Base-by-base conservation (phyloP, 495 filamentous ascomycete species). In the Schizothecium vesticola region DNA sequence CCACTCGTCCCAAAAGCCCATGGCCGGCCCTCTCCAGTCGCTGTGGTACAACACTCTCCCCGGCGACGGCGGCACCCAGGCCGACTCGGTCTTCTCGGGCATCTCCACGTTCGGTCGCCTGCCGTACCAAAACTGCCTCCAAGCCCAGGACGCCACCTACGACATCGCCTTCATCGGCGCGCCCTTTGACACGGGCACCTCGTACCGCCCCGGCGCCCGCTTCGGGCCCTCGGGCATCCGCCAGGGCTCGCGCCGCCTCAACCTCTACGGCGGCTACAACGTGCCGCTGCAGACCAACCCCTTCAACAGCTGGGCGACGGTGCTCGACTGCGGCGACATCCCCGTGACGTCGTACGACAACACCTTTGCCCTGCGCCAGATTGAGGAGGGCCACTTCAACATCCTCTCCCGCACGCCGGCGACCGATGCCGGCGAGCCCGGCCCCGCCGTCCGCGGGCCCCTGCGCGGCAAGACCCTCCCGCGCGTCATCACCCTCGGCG, bases 161-260 rank as follows among this genome's bases (percentile, higher is more conserved):
- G 92, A 96, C 74, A 92, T 96, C 67, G 92, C 86, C 28, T 87
- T 96, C 67, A 88, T 96, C 62, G 92, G 92, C 61, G 77, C 81
- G 43, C 77, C 78, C 5, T 80, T 77, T 59, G 76, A 83, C 63
- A 79, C 77, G 51, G 77, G 80, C 43, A 77, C 77, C n/a, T 76
- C 76, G 7, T 79, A 80, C 68, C 75, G 76, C 13, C 72, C 77
- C 75, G 90, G 90, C n/a, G 92, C 92, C 62, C 86, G 92, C 23
- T 95, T 95, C 75, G 92, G 92, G 0, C 92, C 92, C 21, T 90
- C 91, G 11, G 90, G 92, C 61, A 96, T 96, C 69, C 89, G 92
- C 59, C 90, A 92, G 67, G 92, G 90, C 63, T 92, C 89, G 51
- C 86, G 89, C 16, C 88, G 91, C 51, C 87, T 94, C 70, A 90